phyloP scores from a whole-genome alignment of 2,329 filamentous ascomycete species.

The Phymatotrichopsis omnivora region DNA sequence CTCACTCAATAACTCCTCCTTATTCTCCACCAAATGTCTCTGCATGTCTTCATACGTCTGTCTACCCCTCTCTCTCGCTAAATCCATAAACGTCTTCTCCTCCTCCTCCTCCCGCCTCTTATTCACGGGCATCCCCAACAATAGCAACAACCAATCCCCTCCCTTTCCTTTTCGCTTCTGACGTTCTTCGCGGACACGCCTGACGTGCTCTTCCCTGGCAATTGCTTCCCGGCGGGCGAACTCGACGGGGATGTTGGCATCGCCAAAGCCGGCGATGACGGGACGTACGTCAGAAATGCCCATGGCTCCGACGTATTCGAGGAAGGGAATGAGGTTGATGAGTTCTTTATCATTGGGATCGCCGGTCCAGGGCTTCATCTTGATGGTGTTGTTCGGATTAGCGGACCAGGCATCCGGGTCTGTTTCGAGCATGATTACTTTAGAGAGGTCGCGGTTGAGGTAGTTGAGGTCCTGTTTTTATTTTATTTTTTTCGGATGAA shows the following conservation, averaged over 20 bases:
- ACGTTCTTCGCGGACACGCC: conserved; percentile 60
- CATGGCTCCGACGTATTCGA: conserved; percentile 95
- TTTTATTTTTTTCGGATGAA: conserved; percentile 27
- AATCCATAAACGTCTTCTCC: conserved; percentile 94
- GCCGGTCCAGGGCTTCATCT: conserved; percentile 83
- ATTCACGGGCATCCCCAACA: conserved; percentile 70
- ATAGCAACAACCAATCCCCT: conserved; percentile 58
- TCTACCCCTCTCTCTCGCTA: conserved; percentile 83
- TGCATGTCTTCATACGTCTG: conserved; percentile 83
- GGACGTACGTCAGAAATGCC: conserved; percentile 77
- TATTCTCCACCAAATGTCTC: conserved; percentile 83
- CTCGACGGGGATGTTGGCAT: conserved; percentile 78
- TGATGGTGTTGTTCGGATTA: conserved; percentile 93
- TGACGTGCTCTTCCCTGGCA: conserved; percentile 74
- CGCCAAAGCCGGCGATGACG: conserved; percentile 68
- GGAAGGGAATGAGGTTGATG: conserved; percentile 83
- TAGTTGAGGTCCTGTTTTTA: conserved; percentile 74
- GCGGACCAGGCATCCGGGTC: conserved; percentile 68
- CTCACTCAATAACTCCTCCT: conserved; percentile 91
- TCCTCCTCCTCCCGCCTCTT: conserved; percentile 56
- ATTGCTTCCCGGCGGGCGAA: conserved; percentile 81
- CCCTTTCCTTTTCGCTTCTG: conserved; percentile 49
- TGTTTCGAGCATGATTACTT: conserved; percentile 90
- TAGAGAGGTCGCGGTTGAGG: conserved; percentile 88
- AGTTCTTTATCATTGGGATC: conserved; percentile 74